Conservation (phyloP, 768 basidiomycete species). For the Hypholoma sublateritium region DNA sequence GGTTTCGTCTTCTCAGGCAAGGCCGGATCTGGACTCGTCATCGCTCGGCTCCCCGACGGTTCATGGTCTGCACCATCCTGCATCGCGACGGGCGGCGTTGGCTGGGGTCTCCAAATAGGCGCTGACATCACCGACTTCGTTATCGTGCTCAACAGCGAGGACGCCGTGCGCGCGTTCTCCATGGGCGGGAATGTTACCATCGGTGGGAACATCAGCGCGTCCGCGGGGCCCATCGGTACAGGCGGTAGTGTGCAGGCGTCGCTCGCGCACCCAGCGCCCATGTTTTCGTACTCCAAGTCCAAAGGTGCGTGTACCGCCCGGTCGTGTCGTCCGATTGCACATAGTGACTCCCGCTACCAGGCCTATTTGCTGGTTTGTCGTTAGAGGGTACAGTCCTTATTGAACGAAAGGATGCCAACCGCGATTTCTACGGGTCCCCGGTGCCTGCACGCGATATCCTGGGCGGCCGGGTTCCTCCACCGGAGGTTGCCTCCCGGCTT, state of each 20-base stretch:
- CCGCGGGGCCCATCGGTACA: conserved; percentile 92
- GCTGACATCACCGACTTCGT: conserved; percentile 96
- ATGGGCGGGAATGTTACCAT: conserved; percentile 96
- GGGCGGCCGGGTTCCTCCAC: conserved; percentile 92
- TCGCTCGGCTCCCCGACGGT: conserved; percentile 90
- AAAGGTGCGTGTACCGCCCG: conserved; percentile 58
- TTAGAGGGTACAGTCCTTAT: conserved; percentile 94
- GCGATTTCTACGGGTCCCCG: conserved; percentile 92
- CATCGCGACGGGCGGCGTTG: conserved; percentile 93
- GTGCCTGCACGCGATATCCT: conserved; percentile 91
- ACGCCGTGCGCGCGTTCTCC: conserved; percentile 93
- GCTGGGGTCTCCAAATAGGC: conserved; percentile 94
- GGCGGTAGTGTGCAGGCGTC: conserved; percentile 88
- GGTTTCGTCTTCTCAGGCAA: conserved; percentile 96
- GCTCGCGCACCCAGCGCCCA: conserved; percentile 90
- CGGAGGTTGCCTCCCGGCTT: conserved; percentile 87
- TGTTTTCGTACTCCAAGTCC: conserved; percentile 97
- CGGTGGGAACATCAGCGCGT: conserved; percentile 82
- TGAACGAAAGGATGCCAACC: conserved; percentile 94
- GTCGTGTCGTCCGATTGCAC: not conserved
- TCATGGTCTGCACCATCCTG: conserved; percentile 97
- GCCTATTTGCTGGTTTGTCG: conserved; percentile 92
- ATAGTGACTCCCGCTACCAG: conserved; percentile 36
- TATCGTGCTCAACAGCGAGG: conserved; percentile 94
- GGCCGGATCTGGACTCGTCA: conserved; percentile 90